Base-by-base conservation (phyloP, 345 rosid genomes). In the Heritiera littoralis region DNA sequence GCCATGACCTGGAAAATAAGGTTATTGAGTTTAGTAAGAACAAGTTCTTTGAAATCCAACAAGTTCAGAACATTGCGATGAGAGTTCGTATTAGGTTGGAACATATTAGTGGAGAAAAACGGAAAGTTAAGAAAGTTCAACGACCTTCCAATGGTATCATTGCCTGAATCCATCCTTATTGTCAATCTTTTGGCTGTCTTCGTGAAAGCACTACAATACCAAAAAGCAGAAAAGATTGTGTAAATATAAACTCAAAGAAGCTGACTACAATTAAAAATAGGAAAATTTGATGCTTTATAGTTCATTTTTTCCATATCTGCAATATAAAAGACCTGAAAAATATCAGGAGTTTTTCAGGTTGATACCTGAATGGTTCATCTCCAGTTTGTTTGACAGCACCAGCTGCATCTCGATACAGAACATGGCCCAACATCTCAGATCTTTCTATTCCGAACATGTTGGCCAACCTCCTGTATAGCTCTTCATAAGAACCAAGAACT, bases 301-400 rank as follows among this genome's bases (percentile, higher is more conserved):
- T 15, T 72, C 41, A 7, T 52, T 61, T 9, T n/a, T 74, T 2
- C 9, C 5, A 6, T 18, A 48, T 11, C 4, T 2, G 56, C 32
- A 38, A 59, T 13, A 12, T 6, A 6, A 20, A n/a, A 7, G 46
- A 35, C 10, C 0, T 15, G 0, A 12, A 49, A 2, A 7, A 49
- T 48, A 14, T 9, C 10, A 0, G 13, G 52, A 49, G 54, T 49
- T 51, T 14, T 51, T 51, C 55, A 51, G 14, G 48, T n/a, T 23
- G 6, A 9, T 83, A 95, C 99, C 99, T 92, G 94, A 90, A 95
- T 56, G 96, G 97, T 84, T 93, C 97, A 35, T 87, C 93, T 68
- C 98, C 97, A 10, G 81, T 88, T 45, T 82, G 89, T 79, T 85
- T 93, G 58, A 85, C 83, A 60, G 86, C 83, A 72, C 94, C 96